A percentile compares a stretch with the other conserved stretches of the same genome.
Conservation (phyloP, 2,329 filamentous ascomycete genomes). For the Alternaria sp. region DNA sequence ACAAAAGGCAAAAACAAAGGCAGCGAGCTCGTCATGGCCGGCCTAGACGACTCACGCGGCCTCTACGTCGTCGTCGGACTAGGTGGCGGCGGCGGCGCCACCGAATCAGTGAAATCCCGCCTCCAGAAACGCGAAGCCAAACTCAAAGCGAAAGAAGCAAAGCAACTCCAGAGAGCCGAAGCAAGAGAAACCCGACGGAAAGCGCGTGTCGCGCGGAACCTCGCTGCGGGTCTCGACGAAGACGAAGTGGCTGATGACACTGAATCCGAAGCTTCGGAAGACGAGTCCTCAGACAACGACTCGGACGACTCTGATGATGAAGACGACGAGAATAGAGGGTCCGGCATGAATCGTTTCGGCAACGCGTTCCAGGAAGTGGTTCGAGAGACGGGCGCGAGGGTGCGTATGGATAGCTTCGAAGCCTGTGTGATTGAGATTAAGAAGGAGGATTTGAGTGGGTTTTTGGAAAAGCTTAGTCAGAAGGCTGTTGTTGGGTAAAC, state of each 20-base stretch:
- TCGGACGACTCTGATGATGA: conserved; percentile 53
- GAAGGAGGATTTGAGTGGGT: conserved; percentile 90
- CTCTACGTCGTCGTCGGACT: conserved; percentile 94
- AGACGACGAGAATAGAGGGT: conserved; percentile 71
- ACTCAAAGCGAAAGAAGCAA: conserved; percentile 63
- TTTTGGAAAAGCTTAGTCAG: conserved; percentile 90
- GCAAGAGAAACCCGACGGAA: conserved; percentile 70
- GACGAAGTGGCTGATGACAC: conserved; percentile 61
- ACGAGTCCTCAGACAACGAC: conserved; percentile 63
- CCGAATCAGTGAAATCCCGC: conserved; percentile 64
- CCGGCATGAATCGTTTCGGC: conserved; percentile 88
- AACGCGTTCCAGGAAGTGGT: conserved; percentile 96
- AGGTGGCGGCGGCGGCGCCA: conserved; percentile 83
- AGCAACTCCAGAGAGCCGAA: conserved; percentile 62
- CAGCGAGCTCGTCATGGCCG: conserved; percentile 88
- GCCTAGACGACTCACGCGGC: conserved; percentile 83
- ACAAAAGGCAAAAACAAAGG: conserved; percentile 72
- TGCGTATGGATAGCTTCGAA: conserved; percentile 95
- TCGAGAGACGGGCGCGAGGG: conserved; percentile 85
- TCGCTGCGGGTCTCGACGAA: conserved; percentile 69
- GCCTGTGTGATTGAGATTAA: conserved; percentile 97
- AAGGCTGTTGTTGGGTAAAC: conserved; percentile 75
- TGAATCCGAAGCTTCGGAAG: conserved; percentile 63
- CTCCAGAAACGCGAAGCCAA: conserved; percentile 73
- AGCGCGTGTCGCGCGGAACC: conserved; percentile 40